These are phyloP conservation scores for Trematosphaeria pertusa DNA, from an alignment of 2,329 filamentous ascomycete genomes.

Conservation along the genomic window DNA sequence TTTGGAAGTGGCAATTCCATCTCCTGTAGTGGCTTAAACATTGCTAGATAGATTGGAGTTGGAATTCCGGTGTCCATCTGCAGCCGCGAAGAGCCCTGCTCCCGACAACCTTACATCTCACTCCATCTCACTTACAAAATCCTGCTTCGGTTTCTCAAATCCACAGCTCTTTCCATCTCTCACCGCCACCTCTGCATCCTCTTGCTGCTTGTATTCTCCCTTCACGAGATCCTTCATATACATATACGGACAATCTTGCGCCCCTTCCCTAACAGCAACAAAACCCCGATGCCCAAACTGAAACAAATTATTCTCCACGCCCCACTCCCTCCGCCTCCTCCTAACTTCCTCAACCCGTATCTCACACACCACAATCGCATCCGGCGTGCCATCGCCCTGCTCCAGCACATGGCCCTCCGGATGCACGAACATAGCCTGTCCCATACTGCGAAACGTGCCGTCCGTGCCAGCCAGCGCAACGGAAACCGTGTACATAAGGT, in stretches of 20 bases:
- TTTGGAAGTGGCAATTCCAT: slow-evolving; percentile 57
- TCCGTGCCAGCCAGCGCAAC: slow-evolving; percentile 34
- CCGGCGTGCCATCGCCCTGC: slow-evolving; percentile 22
- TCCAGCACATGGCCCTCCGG: slow-evolving; percentile 28
- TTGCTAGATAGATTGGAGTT: no score
- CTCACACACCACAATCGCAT: slow-evolving; percentile 34
- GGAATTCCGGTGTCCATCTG: no score
- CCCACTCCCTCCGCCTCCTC: slow-evolving; percentile 26
- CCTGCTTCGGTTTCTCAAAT: slow-evolving; percentile 19
- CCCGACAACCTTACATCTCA: no score
- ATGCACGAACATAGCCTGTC: slow-evolving; percentile 31
- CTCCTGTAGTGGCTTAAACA: no score
- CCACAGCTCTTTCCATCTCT: slow-evolving; percentile 30
- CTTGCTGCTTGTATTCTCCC: slow-evolving; percentile 26
- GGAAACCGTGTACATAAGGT: slow-evolving; percentile 32
- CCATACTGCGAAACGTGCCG: slow-evolving; percentile 32
- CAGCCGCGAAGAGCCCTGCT: no score
- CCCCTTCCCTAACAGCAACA: slow-evolving; percentile 28
- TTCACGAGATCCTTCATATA: slow-evolving; percentile 30
- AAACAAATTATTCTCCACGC: slow-evolving; percentile 34
- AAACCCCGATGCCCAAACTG: slow-evolving; percentile 33
- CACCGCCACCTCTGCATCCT: slow-evolving; percentile 27
- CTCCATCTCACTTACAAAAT: slow-evolving; percentile 14
- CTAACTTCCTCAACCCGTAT: slow-evolving; percentile 27
- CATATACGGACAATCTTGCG: slow-evolving; percentile 31